These are phyloP conservation scores for Acacia concinna DNA, from an alignment of 331 rosid species.

Conservation along the genomic window DNA sequence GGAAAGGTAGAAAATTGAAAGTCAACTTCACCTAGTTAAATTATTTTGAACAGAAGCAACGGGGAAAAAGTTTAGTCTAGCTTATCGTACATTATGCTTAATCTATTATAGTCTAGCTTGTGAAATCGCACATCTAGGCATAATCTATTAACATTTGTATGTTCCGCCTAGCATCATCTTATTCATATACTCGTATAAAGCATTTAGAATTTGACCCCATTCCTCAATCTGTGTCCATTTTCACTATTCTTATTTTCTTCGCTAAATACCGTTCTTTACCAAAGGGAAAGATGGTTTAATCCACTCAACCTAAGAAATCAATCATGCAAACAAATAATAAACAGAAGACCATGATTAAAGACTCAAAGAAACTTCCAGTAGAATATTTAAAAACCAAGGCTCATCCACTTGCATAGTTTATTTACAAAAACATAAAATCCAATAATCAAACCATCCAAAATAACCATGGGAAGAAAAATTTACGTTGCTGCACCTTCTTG, in stretches of 20 bases:
- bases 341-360: neutral
- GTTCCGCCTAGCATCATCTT: neutral
- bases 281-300: neutral
- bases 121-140: constrained; percentile 3
- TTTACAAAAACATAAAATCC: neutral
- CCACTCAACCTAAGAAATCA: neutral
- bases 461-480: neutral
- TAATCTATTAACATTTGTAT: neutral
- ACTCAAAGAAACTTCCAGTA: neutral
- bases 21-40: constrained; percentile 9
- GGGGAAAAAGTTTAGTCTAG: neutral
- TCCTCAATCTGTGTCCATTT: neutral
- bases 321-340: neutral
- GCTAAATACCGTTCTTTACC: neutral
- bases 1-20: neutral
- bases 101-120: neutral
- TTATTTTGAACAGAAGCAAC: neutral
- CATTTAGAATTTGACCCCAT: constrained; percentile 7
- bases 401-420: neutral
- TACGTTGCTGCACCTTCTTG: constrained; percentile 58
- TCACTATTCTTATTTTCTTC: neutral
- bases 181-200: neutral
- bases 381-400: neutral
- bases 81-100: too few species aligned
- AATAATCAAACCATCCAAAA: constrained; percentile 5